phyloP scores from a whole-genome alignment of 345 rosid genomes.

The Populus euphratica region DNA sequence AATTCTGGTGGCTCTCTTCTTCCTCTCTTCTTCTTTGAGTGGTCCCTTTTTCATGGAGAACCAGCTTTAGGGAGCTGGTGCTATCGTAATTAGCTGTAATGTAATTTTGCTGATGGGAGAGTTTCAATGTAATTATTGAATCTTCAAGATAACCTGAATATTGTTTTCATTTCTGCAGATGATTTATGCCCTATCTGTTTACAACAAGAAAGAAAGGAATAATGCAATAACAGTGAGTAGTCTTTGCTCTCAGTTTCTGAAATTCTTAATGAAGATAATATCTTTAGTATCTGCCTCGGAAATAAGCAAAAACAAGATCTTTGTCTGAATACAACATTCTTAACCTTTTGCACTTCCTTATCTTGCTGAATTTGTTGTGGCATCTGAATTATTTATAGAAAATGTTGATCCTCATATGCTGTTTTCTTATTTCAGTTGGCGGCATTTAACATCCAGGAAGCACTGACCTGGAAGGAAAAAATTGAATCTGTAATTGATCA shows the following conservation, averaged over 20 bases:
- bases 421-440: conserved; percentile 62
- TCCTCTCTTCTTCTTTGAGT: background rate
- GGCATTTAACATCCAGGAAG: conserved; percentile 98
- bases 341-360: background rate
- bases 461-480: conserved; percentile 86
- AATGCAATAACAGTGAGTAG: too few species aligned
- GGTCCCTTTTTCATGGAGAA: background rate
- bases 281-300: too few species aligned
- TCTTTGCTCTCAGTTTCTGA: conserved; percentile 18
- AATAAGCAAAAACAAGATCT: too few species aligned
- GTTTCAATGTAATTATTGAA: background rate
- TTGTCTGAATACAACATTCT: background rate
- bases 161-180: conserved; percentile 51
- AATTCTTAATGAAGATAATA: background rate
- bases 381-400: background rate
- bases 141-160: background rate
- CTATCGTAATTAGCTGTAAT: background rate
- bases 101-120: background rate
- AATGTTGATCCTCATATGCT: background rate
- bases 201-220: conserved; percentile 88
- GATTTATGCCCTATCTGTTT: conserved; percentile 83
- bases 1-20: background rate
- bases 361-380: too few species aligned
- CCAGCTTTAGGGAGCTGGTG: background rate
- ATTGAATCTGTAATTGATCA: conserved; percentile 86